Conservation (phyloP, 2,329 filamentous ascomycete genomes). For the Pestalotiopsis sp. region DNA sequence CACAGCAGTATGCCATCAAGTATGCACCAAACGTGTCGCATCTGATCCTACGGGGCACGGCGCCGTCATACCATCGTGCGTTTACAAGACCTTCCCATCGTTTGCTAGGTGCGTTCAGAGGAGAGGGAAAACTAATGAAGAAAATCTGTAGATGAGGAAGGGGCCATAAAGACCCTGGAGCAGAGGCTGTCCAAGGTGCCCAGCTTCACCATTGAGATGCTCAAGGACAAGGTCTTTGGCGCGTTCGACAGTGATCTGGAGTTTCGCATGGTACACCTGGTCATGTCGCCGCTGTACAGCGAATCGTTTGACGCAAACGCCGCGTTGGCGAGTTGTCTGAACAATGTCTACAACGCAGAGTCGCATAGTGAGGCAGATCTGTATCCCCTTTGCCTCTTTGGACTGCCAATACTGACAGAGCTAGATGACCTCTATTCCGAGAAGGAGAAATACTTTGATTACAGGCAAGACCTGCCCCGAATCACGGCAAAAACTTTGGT, state of each 20-base stretch:
- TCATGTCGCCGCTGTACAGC: constrained; percentile 38
- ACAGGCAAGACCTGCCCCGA: constrained; percentile 28
- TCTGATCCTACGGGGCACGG: constrained; percentile 39
- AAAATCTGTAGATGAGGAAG: constrained; percentile 33
- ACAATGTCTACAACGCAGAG: constrained; percentile 36
- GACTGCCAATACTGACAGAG: background rate
- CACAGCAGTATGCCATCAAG: constrained; percentile 40
- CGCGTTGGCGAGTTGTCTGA: constrained; percentile 30
- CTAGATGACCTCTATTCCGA: constrained; percentile 37
- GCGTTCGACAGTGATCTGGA: constrained; percentile 38
- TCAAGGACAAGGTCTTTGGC: constrained; percentile 40
- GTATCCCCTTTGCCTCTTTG: background rate
- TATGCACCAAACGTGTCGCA: constrained; percentile 33
- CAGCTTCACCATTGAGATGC: constrained; percentile 38
- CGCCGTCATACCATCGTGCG: constrained; percentile 39
- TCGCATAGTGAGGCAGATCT: constrained; percentile 33
- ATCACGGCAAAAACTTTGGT: constrained; percentile 38
- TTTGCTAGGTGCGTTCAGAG: background rate
- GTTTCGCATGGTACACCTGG: constrained; percentile 39
- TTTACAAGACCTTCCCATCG: background rate
- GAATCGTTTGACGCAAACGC: constrained; percentile 36
- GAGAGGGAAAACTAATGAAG: background rate
- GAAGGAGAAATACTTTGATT: constrained; percentile 41
- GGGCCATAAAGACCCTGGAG: constrained; percentile 34
- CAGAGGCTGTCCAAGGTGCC: constrained; percentile 34